Conservation (phyloP, 1,139 yeast genomes). For the Suhomyces maxii region DNA sequence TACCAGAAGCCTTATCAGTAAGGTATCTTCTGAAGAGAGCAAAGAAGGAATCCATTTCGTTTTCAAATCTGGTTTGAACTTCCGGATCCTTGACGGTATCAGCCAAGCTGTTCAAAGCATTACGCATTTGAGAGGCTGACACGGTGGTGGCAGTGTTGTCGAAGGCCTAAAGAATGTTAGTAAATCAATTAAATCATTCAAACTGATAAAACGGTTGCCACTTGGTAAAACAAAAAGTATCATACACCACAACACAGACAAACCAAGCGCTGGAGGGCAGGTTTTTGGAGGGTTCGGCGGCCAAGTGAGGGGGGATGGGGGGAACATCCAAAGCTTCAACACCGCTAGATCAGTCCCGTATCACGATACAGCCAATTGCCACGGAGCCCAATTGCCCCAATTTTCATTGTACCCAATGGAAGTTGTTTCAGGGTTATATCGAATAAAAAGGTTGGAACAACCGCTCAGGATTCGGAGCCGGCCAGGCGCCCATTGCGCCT, state of each 20-base stretch:
- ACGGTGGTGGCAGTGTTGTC: constrained; percentile 94
- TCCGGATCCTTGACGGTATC: constrained; percentile 70
- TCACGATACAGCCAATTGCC: too few relatives aligned
- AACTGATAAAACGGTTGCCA: too few relatives aligned
- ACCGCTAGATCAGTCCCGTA: too few relatives aligned
- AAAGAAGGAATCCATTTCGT: constrained; percentile 93
- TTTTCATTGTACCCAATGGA: too few relatives aligned
- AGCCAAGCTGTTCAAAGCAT: constrained; percentile 84
- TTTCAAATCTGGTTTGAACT: constrained; percentile 67
- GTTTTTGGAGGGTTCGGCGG: neutral
- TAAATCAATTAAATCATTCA: constrained; percentile 1
- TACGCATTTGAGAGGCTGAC: constrained; percentile 98
- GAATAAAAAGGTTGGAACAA: too few relatives aligned
- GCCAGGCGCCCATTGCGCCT: neutral
- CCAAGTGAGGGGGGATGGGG: too few relatives aligned
- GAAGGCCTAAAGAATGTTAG: constrained; percentile 58
- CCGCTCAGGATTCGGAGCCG: too few relatives aligned
- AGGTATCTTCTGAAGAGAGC: constrained; percentile 91
- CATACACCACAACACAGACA: too few relatives aligned
- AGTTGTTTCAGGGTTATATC: too few relatives aligned
- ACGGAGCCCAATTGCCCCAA: too few relatives aligned
- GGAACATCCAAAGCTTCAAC: too few relatives aligned
- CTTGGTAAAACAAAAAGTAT: neutral
- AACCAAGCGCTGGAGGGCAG: neutral
- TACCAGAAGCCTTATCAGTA: constrained; percentile 84